Evolutionary conservation across 805 yeast genomes (phyloP).

Genomic region (Zygotorulaspora danielsina): DNA sequence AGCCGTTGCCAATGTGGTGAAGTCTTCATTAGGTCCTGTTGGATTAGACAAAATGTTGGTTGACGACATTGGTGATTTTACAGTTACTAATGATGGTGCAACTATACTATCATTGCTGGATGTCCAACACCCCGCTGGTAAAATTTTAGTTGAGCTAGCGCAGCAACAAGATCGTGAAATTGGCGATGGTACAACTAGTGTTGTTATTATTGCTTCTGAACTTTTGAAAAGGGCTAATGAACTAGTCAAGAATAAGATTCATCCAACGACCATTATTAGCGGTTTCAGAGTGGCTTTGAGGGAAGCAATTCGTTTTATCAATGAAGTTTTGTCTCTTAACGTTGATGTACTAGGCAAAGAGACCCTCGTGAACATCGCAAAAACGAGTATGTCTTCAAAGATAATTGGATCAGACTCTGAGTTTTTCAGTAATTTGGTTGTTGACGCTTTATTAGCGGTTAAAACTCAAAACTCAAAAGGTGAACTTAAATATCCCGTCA

Average conservation of each 20-base stretch:
- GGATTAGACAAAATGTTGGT: constrained; percentile 98
- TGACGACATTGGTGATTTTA: constrained; percentile 98
- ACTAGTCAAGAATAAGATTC: constrained; percentile 86
- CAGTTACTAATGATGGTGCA: constrained; percentile 98
- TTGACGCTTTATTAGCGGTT: constrained; percentile 92
- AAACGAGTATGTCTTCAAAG: constrained; percentile 95
- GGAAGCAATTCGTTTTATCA: constrained; percentile 84
- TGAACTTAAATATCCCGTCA: constrained; percentile 88
- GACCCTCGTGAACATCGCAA: constrained; percentile 84
- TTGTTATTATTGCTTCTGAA: constrained; percentile 93
- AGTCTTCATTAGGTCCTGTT: constrained; percentile 95
- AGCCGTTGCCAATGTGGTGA: constrained; percentile 73
- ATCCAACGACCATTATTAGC: constrained; percentile 96
- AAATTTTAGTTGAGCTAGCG: constrained; percentile 92
- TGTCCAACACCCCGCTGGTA: constrained; percentile 99
- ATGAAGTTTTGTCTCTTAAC: constrained; percentile 75
- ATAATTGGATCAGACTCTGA: constrained; percentile 92
- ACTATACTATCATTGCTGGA: constrained; percentile 86
- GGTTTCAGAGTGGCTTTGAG: constrained; percentile 91
- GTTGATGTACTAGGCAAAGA: constrained; percentile 80
- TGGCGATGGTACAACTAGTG: constrained; percentile 97
- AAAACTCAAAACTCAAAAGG: constrained; percentile 86
- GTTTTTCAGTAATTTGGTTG: constrained; percentile 85
- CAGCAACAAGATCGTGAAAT: constrained; percentile 99
- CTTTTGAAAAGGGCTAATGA: constrained; percentile 89